Evolutionary conservation across 805 yeast species (phyloP), one percentile per base, ranked within the genome.

Genomic region (Pichia cabralensis): DNA sequence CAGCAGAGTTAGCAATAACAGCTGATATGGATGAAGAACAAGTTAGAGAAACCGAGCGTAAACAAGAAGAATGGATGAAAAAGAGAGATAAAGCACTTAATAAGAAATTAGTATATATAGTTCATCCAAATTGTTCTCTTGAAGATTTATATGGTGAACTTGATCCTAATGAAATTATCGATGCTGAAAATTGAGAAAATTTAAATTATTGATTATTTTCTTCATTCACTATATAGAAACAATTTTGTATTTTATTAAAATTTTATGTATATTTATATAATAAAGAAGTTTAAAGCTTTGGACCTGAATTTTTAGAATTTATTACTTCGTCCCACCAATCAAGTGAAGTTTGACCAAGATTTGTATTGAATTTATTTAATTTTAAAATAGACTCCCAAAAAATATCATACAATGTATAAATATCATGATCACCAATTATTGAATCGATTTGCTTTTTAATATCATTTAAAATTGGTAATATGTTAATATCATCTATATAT

Each of bases 91-190:
- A 40, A 17, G 52, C 49, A 38, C 30, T 40, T 44, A 44, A 36
- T 37, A 55, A 54, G 41, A 45, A 59, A 35, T 44, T 64, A 38
- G 61, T 71, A 12, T 74, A 69, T 43, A 72, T 73, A 22, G 56
- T 74, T 36, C 94, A 84, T 62, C 95, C 95, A 36, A 84, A 84
- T 56, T 80, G 88, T 60, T 81, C 86, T 13, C 72, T 81, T 39
- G 67, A 78, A 44, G 94, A 82, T 46, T 68, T 71, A 53, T 66
- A 72, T 42, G 76, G 71, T 40, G 70, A 45, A 25, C 14, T 35
- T 19, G 35, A 35, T 9, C 22, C 33, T 33, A 40, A 30, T 21
- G 44, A 40, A 16, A 24, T 14, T 24, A n/a, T n/a, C n/a, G n/a
- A n/a, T n/a, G n/a, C n/a, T n/a, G n/a, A n/a, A n/a, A n/a, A n/a